Conservation (phyloP, 1,284 basidiomycete genomes). For the Marasmius sp. region DNA sequence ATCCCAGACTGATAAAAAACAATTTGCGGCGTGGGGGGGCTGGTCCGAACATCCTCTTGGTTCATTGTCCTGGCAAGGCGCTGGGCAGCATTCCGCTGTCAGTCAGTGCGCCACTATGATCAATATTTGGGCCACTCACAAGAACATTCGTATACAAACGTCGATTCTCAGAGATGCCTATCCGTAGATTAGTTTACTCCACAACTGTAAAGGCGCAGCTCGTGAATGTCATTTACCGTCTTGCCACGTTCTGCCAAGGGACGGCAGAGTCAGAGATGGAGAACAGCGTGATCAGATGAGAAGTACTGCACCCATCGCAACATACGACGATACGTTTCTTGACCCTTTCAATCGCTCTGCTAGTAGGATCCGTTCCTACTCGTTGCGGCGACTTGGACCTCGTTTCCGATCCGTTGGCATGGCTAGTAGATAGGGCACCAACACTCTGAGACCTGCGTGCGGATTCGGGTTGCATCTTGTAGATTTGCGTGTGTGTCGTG, state of each 20-base stretch:
- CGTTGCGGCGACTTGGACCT: background rate
- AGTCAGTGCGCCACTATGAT: too few species aligned
- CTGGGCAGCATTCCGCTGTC: constrained; percentile 20
- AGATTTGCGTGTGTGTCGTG: too few species aligned
- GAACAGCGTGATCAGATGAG: constrained; percentile 1
- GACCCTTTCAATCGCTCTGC: constrained; percentile 15
- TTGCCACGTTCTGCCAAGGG: constrained; percentile 42
- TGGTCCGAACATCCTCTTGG: constrained; percentile 51
- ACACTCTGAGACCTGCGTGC: too few species aligned
- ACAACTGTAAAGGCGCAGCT: background rate
- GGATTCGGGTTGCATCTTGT: too few species aligned
- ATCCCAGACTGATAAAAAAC: constrained; percentile 74
- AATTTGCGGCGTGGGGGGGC: constrained; percentile 55
- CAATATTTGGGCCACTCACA: constrained; percentile 33
- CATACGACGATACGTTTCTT: constrained; percentile 66
- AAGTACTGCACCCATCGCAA: constrained; percentile 58
- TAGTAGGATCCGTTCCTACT: background rate
- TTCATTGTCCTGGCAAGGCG: constrained; percentile 54
- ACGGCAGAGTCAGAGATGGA: constrained; percentile 1
- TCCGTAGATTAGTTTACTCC: background rate
- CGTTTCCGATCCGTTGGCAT: background rate
- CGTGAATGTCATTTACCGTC: constrained; percentile 29
- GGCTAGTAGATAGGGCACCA: too few species aligned
- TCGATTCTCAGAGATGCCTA: constrained; percentile 44
- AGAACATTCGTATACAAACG: constrained; percentile 66